A percentile compares a stretch with the other conserved stretches of the same genome.
Evolutionary conservation across 768 basidiomycete genomes (phyloP).

Genomic region (Rhodotorula kratochvilovae): DNA sequence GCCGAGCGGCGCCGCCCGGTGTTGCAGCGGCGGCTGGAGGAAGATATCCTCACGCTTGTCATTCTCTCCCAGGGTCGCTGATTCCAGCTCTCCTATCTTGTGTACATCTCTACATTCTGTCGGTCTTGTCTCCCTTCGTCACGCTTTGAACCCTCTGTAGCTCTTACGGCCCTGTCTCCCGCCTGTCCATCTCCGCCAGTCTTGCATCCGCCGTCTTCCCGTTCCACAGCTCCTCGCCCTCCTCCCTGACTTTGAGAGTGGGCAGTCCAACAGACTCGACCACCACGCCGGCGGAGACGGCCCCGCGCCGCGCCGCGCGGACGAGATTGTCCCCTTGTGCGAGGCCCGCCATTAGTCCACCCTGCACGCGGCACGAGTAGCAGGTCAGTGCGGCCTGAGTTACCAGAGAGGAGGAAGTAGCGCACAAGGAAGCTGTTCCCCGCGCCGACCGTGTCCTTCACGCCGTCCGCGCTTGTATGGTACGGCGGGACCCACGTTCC

Average conservation of each 20-base stretch:
- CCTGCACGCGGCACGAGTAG: background rate
- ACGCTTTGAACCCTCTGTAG: background rate
- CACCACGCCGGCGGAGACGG: slow-evolving; percentile 72
- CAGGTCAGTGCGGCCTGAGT: background rate
- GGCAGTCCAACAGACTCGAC: slow-evolving; percentile 79
- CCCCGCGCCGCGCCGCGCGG: slow-evolving; percentile 64
- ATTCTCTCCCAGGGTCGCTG: too few relatives aligned
- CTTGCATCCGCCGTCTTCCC: slow-evolving; percentile 55
- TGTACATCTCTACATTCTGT: too few relatives aligned
- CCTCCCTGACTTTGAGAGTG: slow-evolving; percentile 29
- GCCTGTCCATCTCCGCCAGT: background rate
- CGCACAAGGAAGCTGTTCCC: slow-evolving; percentile 84
- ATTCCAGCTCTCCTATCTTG: too few relatives aligned
- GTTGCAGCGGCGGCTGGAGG: background rate
- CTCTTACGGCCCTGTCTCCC: too few relatives aligned
- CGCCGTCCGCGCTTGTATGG: slow-evolving; percentile 56
- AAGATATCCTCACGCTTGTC: too few relatives aligned
- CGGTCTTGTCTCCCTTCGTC: background rate
- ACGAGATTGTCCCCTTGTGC: slow-evolving; percentile 4
- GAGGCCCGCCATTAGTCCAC: slow-evolving; percentile 9
- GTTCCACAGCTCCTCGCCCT: slow-evolving; percentile 57
- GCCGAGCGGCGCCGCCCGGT: background rate
- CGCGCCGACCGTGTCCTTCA: slow-evolving; percentile 84
- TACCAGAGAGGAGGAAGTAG: slow-evolving; percentile 5
- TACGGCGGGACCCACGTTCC: slow-evolving; percentile 68